Evolutionary conservation across 164 flowering plant species (phyloP).

Genomic region (Annona squamosa): DNA sequence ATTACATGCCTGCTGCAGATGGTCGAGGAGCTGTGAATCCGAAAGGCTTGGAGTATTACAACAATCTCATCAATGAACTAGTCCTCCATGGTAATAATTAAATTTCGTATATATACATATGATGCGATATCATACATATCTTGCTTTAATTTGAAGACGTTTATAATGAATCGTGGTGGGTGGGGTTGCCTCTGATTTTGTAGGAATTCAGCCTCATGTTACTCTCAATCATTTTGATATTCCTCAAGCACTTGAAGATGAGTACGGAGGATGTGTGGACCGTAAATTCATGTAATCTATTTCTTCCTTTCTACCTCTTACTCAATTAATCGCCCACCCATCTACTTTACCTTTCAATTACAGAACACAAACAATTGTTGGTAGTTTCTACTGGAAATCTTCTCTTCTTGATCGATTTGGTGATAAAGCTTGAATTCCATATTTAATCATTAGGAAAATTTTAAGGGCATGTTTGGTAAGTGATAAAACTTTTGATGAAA

Average conservation of each 20-base stretch:
- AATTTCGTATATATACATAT: not conserved
- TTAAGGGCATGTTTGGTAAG: too few relatives aligned
- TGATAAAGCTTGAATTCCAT: too few relatives aligned
- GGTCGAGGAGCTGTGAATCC: constrained; percentile 18
- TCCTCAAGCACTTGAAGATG: constrained; percentile 43
- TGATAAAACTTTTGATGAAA: too few relatives aligned
- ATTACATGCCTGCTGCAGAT: constrained; percentile 6
- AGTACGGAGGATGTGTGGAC: constrained; percentile 32
- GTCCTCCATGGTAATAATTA: constrained; percentile 21
- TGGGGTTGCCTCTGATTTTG: not conserved
- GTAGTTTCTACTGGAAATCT: too few relatives aligned
- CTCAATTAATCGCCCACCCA: not conserved
- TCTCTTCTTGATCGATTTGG: too few relatives aligned
- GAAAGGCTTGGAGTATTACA: constrained; percentile 27
- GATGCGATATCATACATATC: not conserved
- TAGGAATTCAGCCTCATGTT: constrained; percentile 33
- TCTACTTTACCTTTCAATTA: too few relatives aligned
- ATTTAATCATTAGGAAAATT: too few relatives aligned
- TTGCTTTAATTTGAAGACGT: not conserved
- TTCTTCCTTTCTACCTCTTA: not conserved
- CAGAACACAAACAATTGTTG: too few relatives aligned
- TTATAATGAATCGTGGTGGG: not conserved
- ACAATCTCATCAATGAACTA: constrained; percentile 38
- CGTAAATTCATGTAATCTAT: constrained; percentile 19
- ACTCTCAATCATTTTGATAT: constrained; percentile 36